phyloP scores from a whole-genome alignment of 192 early-diverging fungal species.

The Geranomyces variabilis region DNA sequence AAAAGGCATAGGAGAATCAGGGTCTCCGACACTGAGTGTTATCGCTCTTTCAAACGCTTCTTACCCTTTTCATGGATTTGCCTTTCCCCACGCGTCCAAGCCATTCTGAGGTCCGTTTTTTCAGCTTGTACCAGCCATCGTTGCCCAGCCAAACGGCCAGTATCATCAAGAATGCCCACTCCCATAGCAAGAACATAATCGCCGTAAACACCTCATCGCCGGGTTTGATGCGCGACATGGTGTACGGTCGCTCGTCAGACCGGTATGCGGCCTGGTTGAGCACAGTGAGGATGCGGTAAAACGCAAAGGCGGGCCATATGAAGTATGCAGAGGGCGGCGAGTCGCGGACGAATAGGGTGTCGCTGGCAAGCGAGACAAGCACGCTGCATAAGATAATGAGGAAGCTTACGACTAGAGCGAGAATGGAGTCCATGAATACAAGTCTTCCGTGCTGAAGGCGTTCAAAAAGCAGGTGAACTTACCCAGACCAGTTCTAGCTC shows the following conservation, averaged over 20 bases:
- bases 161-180: slow-evolving; percentile 55
- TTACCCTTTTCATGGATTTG: no score
- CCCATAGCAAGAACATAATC: slow-evolving; percentile 58
- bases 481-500: slow-evolving; percentile 56
- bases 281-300: slow-evolving; percentile 62
- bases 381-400: slow-evolving; percentile 68
- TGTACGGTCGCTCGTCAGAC: slow-evolving; percentile 58
- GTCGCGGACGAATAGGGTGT: slow-evolving; percentile 47
- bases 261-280: slow-evolving; percentile 57
- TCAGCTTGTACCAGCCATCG: slow-evolving; percentile 6
- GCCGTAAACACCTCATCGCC: slow-evolving; percentile 61
- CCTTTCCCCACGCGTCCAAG: no score
- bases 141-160: slow-evolving; percentile 33
- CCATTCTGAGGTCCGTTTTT: no score
- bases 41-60: slow-evolving; percentile 56
- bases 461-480: slow-evolving; percentile 4
- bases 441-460: neutral
- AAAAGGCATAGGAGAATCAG: slow-evolving; percentile 30
- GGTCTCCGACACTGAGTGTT: slow-evolving; percentile 50
- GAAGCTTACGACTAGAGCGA: slow-evolving; percentile 59
- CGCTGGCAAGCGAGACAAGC: slow-evolving; percentile 60
- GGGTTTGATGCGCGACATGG: slow-evolving; percentile 47
- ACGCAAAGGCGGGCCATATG: slow-evolving; percentile 79
- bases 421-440: no score
- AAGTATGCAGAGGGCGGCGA: slow-evolving; percentile 51